Evolutionary conservation across 148 eudicot species (phyloP).

Genomic region (Spergularia bocconei): DNA sequence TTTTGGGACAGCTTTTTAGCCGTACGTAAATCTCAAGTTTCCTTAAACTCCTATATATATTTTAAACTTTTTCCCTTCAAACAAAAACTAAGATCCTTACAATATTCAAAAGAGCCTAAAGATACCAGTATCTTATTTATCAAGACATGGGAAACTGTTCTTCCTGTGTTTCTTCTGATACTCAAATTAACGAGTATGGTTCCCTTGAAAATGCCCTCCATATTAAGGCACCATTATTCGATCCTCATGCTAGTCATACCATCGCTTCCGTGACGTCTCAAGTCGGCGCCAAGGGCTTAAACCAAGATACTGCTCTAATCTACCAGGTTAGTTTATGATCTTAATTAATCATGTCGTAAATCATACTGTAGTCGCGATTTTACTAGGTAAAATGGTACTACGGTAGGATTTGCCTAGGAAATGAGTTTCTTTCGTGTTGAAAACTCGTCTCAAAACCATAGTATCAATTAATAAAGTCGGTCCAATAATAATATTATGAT

Average conservation of each 20-base stretch:
- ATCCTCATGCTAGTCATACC: constrained; percentile 17
- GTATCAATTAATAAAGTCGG: too few relatives aligned
- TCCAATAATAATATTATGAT: too few relatives aligned
- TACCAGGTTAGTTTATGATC: constrained; percentile 43
- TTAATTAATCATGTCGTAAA: neutral
- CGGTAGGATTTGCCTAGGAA: too few relatives aligned
- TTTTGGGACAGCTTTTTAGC: neutral
- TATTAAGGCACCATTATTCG: constrained; percentile 1
- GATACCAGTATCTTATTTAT: constrained; percentile 17
- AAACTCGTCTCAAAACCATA: too few relatives aligned
- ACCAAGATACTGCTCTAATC: constrained; percentile 81
- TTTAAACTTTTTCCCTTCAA: neutral
- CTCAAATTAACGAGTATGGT: constrained; percentile 40
- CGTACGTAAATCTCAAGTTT: constrained; percentile 6
- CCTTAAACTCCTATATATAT: neutral
- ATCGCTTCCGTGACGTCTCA: constrained; percentile 52
- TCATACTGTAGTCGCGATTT: neutral
- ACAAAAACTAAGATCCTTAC: neutral
- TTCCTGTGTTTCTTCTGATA: constrained; percentile 38
- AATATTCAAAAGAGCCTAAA: neutral
- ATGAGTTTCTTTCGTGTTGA: too few relatives aligned
- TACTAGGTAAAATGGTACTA: neutral
- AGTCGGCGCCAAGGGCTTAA: constrained; percentile 59
- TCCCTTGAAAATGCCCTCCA: constrained; percentile 50
- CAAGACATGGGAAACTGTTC: constrained; percentile 52